phyloP scores from a whole-genome alignment of 768 basidiomycete genomes.

The Cyathus striatus region DNA sequence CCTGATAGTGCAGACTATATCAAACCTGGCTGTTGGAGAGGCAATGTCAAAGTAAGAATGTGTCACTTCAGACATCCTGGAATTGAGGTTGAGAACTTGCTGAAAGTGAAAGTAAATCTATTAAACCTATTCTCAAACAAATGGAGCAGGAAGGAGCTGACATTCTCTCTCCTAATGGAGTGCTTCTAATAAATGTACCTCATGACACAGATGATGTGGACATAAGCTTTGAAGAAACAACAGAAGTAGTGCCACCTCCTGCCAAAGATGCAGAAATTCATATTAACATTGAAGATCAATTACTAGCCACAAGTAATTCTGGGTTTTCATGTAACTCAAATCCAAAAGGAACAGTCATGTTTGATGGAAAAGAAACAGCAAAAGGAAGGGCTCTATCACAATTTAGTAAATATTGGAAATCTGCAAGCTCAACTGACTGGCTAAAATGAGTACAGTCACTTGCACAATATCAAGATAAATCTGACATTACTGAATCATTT shows the following conservation, averaged over 20 bases:
- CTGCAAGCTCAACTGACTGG: constrained; percentile 11
- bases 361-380: constrained; percentile 1
- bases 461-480: constrained; percentile 2
- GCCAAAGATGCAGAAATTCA: too few relatives aligned
- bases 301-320: constrained; percentile 10
- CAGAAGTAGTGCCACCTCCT: constrained; percentile 2
- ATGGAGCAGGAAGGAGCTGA: constrained; percentile 4
- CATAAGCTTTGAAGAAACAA: constrained; percentile 15
- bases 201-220: constrained; percentile 13
- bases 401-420: constrained; percentile 9
- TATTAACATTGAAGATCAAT: constrained; percentile 2
- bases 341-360: constrained; percentile 1
- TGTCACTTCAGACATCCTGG: constrained; percentile 25
- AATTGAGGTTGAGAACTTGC: constrained; percentile 13
- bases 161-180: constrained; percentile 12
- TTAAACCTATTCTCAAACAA: constrained; percentile 1
- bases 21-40: constrained; percentile 27
- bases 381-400: constrained; percentile 8
- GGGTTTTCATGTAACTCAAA: constrained; percentile 1
- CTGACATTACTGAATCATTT: background rate
- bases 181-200: constrained; percentile 8
- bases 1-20: constrained; percentile 23
- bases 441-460: constrained; percentile 12
- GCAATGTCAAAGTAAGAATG: constrained; percentile 18
- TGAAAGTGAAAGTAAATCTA: constrained; percentile 7